Evolutionary conservation across 2,329 filamentous ascomycete genomes (phyloP), one percentile per base, ranked within the genome.

Genomic region (Neofusicoccum kwambonambiense): DNA sequence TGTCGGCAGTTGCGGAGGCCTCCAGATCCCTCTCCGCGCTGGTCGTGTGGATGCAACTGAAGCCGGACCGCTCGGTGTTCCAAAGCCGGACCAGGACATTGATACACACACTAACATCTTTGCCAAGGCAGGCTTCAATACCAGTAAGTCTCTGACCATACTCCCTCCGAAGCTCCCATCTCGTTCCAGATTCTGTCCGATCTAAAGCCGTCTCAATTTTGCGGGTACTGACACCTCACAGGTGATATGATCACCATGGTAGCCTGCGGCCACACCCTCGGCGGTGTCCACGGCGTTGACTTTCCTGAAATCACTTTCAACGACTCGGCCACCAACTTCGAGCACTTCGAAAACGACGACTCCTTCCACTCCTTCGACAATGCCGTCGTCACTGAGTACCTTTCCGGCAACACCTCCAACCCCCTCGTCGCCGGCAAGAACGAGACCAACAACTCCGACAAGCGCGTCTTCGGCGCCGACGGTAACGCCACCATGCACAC

Each of bases 391-490:
- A 64, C 62, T 11, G 52, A 64, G 31, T 64, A 64, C 52, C 62
- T 64, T 4, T 51, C 49, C 42, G 45, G 42, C 51, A 49, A 9
- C 41, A 27, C 51, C 0, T 1, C 13, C 17, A 64, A 64, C 62
- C 51, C 17, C 2, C 62, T 64, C n/a, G 51, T 39, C 7, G 7
- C 7, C 0, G 45, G 54, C 42, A 1, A 22, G 9, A 64, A 64
- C 52, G 42, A 41, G 0, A 64, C 62, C 0, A n/a, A 1, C 42
- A 64, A 58, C 62, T 47, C 37, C 51, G 62, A 64, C 52, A 47
- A 58, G 9, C 62, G 62, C 52, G 62, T 64, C 62, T 64, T 64
- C 52, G 42, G 34, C 42, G 50, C 62, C 42, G 62, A 64, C 54
- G 31, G 9, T 42, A 64, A 64, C 42, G 42, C 41, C 0, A 64